These are phyloP conservation scores for Emydomyces testavorans DNA, from an alignment of 2,329 filamentous ascomycete species.

Conservation along the genomic window DNA sequence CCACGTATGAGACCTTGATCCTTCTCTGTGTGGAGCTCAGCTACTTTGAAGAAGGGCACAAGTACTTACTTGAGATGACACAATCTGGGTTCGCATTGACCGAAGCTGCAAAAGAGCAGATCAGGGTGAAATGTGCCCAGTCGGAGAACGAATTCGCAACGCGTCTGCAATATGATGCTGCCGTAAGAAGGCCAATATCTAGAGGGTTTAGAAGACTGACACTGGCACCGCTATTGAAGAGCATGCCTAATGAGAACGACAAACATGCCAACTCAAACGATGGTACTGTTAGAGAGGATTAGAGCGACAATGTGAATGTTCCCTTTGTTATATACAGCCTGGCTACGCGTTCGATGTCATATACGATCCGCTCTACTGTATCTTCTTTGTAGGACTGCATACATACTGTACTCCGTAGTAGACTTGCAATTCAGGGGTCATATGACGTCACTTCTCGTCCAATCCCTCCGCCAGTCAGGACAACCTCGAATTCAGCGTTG, in stretches of 20 bases:
- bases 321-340: too few species aligned
- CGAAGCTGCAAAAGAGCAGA: constrained; percentile 20
- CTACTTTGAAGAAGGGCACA: constrained; percentile 29
- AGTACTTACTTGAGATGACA: constrained; percentile 30
- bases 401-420: too few species aligned
- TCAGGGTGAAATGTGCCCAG: constrained; percentile 22
- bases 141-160: constrained; percentile 26
- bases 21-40: constrained; percentile 41
- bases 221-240: not conserved
- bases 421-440: not conserved
- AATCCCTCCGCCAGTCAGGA: not conserved
- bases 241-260: not conserved
- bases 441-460: not conserved
- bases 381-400: too few species aligned
- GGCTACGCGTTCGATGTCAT: too few species aligned
- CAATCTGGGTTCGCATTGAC: constrained; percentile 23
- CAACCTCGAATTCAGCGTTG: too few species aligned
- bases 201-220: constrained; percentile 1
- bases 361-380: too few species aligned
- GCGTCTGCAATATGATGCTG: constrained; percentile 24
- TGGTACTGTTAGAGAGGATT: not conserved
- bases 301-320: not conserved
- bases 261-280: not conserved
- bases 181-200: constrained; percentile 17
- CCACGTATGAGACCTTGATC: constrained; percentile 53